A percentile compares a stretch with the other conserved stretches of the same genome.
Conservation (phyloP, 345 rosid species). For the Eucalyptus urophylla region DNA sequence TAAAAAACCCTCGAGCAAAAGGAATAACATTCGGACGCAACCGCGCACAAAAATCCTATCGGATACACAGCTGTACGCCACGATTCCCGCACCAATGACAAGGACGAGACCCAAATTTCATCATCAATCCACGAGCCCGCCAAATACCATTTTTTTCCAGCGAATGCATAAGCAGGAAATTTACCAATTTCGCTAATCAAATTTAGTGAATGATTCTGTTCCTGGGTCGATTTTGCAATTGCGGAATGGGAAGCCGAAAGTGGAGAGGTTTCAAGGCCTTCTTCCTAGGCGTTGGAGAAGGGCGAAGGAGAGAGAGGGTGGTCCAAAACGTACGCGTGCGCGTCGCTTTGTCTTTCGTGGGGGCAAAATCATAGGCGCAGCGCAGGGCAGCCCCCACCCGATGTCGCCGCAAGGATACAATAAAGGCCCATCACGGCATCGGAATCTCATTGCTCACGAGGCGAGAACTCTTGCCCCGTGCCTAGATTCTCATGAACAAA, state of each 20-base stretch:
- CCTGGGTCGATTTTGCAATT: not conserved
- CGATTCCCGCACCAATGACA: not conserved
- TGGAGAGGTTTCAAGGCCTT: fast-evolving
- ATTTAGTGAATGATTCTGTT: fast-evolving
- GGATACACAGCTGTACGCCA: not conserved
- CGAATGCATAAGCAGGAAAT: not conserved
- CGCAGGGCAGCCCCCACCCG: not conserved
- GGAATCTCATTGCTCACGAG: not conserved
- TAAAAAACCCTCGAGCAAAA: not conserved
- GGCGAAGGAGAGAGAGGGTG: not conserved
- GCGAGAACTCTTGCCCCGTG: not conserved
- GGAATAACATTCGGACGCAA: not conserved
- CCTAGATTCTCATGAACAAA: not conserved
- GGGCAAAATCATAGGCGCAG: not conserved
- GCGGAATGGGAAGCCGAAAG: not conserved
- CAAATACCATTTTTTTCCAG: not conserved
- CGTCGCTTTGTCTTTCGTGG: not conserved
- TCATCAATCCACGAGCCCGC: not conserved
- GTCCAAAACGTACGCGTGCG: not conserved
- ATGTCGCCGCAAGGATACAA: not conserved
- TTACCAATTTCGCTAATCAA: not conserved
- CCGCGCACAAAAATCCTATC: not conserved
- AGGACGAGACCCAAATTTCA: not conserved
- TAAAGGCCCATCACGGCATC: not conserved
- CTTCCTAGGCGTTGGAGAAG: not conserved